Evolutionary conservation across 1,139 yeast genomes (phyloP).

Genomic region (Schwanniomyces etchellsii): DNA sequence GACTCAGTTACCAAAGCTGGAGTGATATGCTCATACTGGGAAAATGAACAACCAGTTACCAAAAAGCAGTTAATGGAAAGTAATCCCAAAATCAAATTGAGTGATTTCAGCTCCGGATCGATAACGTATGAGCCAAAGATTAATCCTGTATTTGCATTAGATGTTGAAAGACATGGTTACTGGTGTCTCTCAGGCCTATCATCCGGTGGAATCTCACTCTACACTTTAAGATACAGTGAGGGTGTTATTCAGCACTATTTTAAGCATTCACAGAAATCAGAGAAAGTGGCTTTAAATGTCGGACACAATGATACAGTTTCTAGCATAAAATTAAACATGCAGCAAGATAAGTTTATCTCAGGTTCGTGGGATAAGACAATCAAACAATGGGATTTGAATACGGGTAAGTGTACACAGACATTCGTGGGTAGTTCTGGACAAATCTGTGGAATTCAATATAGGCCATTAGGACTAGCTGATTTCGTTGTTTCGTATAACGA

Average conservation of each 20-base stretch:
- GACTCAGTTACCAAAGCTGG: slow-evolving; percentile 87
- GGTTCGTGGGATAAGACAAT: slow-evolving; percentile 89
- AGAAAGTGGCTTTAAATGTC: slow-evolving; percentile 6
- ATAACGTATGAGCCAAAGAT: slow-evolving; percentile 56
- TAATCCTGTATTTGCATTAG: slow-evolving; percentile 85
- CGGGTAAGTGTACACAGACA: slow-evolving; percentile 50
- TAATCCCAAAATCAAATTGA: slow-evolving; percentile 40
- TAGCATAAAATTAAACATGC: slow-evolving; percentile 55
- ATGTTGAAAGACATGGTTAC: slow-evolving; percentile 73
- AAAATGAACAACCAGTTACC: slow-evolving; percentile 80
- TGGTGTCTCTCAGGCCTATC: slow-evolving; percentile 84
- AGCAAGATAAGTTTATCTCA: slow-evolving; percentile 59
- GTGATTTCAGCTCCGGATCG: slow-evolving; percentile 37
- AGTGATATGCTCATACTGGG: slow-evolving; percentile 83
- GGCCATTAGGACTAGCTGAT: slow-evolving; percentile 63
- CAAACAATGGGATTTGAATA: slow-evolving; percentile 79
- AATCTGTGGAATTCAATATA: slow-evolving; percentile 67
- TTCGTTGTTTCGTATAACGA: slow-evolving; percentile 12
- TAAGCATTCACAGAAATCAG: slow-evolving; percentile 25
- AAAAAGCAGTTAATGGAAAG: slow-evolving; percentile 30
- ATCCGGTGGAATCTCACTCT: slow-evolving; percentile 82
- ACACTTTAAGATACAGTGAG: slow-evolving; percentile 77
- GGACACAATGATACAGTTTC: slow-evolving; percentile 76
- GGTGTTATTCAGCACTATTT: slow-evolving; percentile 80
- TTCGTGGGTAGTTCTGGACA: slow-evolving; percentile 68